Conservation (phyloP, 345 rosid genomes). For the Mallotus nudiflorus region DNA sequence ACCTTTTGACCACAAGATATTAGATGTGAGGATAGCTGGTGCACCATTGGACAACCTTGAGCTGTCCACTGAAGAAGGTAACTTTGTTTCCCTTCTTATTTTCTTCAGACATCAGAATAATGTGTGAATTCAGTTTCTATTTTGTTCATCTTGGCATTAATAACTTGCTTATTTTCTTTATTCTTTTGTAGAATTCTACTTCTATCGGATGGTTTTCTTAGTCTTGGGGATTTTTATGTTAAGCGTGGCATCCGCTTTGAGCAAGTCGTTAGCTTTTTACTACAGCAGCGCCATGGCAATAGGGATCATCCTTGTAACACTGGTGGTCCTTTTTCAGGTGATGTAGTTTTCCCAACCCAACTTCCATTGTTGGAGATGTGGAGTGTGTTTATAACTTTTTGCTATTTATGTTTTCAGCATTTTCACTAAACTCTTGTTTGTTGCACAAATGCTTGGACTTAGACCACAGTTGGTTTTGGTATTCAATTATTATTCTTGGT, state of each 20-base stretch:
- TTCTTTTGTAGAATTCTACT: conserved; percentile 54
- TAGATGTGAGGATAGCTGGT: conserved; percentile 59
- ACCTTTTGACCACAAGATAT: conserved; percentile 75
- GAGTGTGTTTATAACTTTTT: neutral
- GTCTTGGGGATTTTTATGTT: conserved; percentile 56
- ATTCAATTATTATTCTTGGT: neutral
- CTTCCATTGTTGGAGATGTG: neutral
- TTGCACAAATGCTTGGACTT: no score
- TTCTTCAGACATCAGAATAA: neutral
- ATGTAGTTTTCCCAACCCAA: neutral
- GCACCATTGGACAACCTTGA: conserved; percentile 44
- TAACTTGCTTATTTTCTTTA: conserved; percentile 11
- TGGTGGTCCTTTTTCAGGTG: conserved; percentile 93
- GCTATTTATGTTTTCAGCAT: neutral
- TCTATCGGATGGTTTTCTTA: conserved; percentile 65
- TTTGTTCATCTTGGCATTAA: conserved; percentile 2
- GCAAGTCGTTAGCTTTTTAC: conserved; percentile 82
- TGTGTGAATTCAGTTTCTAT: conserved; percentile 5
- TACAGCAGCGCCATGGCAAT: conserved; percentile 90
- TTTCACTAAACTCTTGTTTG: neutral
- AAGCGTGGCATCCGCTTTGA: conserved; percentile 61
- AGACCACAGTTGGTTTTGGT: neutral
- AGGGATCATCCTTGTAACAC: conserved; percentile 81
- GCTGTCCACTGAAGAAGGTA: conserved; percentile 73
- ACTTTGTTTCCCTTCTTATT: neutral